These are phyloP conservation scores for Mixia osmundae DNA, from an alignment of 1,284 basidiomycete species.

Conservation along the genomic window DNA sequence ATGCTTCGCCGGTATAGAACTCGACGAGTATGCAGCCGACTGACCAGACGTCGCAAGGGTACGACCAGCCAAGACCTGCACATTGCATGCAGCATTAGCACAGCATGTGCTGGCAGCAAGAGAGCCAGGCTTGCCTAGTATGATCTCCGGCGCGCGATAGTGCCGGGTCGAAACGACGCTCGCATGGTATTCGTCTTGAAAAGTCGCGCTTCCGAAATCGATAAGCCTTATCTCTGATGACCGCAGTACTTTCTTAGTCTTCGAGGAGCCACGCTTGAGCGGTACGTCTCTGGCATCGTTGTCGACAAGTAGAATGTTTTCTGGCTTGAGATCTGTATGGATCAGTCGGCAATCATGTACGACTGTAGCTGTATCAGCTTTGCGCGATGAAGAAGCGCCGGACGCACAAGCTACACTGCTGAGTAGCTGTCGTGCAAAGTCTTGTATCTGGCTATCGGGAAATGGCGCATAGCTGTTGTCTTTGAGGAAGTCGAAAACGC, in stretches of 20 bases:
- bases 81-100: conserved; percentile 2
- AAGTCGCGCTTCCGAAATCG: conserved; percentile 96
- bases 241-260: conserved; percentile 32
- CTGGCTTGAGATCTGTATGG: conserved; percentile 96
- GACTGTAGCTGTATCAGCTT: too few relatives aligned
- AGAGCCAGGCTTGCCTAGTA: conserved; percentile 42
- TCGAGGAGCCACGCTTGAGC: not conserved
- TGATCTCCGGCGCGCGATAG: conserved; percentile 97
- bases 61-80: conserved; percentile 86
- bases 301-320: conserved; percentile 85
- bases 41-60: conserved; percentile 94
- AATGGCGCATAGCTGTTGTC: conserved; percentile 94
- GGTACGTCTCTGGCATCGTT: conserved; percentile 32
- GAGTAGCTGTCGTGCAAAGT: conserved; percentile 76
- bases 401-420: conserved; percentile 91
- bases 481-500: conserved; percentile 97
- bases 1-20: conserved; percentile 87
- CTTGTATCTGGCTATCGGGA: conserved; percentile 84
- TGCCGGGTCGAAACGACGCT: conserved; percentile 93
- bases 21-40: conserved; percentile 97
- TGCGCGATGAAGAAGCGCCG: too few relatives aligned
- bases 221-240: conserved; percentile 89
- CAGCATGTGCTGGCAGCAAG: not conserved
- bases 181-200: conserved; percentile 94
- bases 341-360: conserved; percentile 75